Percentiles rank a stretch among this genome's conserved stretches.
Evolutionary conservation across 148 eudicot species (phyloP).

Genomic region (Polygonum maritimum): DNA sequence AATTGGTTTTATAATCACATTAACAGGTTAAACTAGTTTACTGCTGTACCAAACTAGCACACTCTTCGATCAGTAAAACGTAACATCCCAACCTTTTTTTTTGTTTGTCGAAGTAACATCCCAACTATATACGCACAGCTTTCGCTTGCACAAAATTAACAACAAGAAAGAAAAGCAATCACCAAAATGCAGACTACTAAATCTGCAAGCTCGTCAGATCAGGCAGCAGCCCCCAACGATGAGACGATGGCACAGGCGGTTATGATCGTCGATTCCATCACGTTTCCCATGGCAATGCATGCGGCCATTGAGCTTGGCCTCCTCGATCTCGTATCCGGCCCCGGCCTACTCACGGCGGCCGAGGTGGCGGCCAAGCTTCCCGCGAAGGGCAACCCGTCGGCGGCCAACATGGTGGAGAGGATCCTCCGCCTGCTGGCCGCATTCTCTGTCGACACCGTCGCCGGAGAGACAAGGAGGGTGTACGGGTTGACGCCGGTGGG

Average conservation of each 20-base stretch:
- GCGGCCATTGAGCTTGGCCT: conserved; percentile 23
- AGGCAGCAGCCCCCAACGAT: background rate
- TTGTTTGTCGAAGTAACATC: no score
- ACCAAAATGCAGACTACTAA: background rate
- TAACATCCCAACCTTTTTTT: no score
- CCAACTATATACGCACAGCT: no score
- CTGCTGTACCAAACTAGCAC: no score
- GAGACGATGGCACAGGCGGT: conserved; percentile 10
- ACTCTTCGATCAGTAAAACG: no score
- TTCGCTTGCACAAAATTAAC: no score
- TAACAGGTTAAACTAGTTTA: no score
- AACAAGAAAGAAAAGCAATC: no score
- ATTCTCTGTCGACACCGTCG: conserved; percentile 9
- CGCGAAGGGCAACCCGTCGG: conserved; percentile 15
- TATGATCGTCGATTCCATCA: conserved; percentile 1
- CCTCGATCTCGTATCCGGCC: conserved; percentile 21
- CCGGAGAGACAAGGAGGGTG: background rate
- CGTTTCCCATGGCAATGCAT: conserved; percentile 18
- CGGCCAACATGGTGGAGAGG: conserved; percentile 28
- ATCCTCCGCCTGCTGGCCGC: conserved; percentile 29
- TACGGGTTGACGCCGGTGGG: conserved; percentile 18
- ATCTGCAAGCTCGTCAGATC: background rate
- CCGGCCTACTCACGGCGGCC: conserved; percentile 13
- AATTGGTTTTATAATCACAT: no score
- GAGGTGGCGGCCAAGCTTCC: conserved; percentile 20